A percentile compares a stretch with the other conserved stretches of the same genome.
Evolutionary conservation across 2,329 filamentous ascomycete genomes (phyloP).

Genomic region (Emmonsia crescens): DNA sequence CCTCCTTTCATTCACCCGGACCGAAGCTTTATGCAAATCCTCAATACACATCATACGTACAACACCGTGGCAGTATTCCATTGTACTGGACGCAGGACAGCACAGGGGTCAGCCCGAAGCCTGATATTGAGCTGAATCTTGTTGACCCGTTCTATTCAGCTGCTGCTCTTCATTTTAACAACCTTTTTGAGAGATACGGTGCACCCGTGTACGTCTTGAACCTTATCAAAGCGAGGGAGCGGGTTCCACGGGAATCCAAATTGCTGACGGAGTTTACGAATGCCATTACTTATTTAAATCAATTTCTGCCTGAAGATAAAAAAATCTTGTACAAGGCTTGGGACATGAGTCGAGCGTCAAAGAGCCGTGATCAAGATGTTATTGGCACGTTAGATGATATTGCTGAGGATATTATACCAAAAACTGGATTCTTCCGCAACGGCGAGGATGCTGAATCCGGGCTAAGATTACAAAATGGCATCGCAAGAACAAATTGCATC

Average conservation of each 20-base stretch:
- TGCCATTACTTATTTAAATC: constrained; percentile 84
- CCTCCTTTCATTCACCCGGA: constrained; percentile 87
- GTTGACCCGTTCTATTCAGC: constrained; percentile 92
- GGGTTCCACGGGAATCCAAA: constrained; percentile 84
- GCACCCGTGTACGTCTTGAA: constrained; percentile 87
- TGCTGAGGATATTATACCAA: constrained; percentile 72
- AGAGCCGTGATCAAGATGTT: constrained; percentile 84
- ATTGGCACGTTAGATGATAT: constrained; percentile 85
- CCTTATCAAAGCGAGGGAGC: constrained; percentile 77
- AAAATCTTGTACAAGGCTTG: constrained; percentile 91
- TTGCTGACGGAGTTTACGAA: constrained; percentile 76
- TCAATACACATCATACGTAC: constrained; percentile 89
- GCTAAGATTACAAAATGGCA: constrained; percentile 71
- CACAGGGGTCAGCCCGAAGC: constrained; percentile 89
- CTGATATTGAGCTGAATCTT: constrained; percentile 90
- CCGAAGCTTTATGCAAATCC: constrained; percentile 77
- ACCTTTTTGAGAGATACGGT: constrained; percentile 87
- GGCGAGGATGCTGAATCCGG: constrained; percentile 59
- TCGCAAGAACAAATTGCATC: constrained; percentile 94
- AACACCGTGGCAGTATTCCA: constrained; percentile 93
- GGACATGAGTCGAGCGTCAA: constrained; percentile 96
- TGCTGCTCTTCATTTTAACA: constrained; percentile 87
- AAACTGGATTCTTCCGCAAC: constrained; percentile 92
- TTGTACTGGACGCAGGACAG: constrained; percentile 96
- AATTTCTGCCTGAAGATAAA: constrained; percentile 72